phyloP scores from a whole-genome alignment of 2,329 filamentous ascomycete species.

The Pseudocercospora crystallina region DNA sequence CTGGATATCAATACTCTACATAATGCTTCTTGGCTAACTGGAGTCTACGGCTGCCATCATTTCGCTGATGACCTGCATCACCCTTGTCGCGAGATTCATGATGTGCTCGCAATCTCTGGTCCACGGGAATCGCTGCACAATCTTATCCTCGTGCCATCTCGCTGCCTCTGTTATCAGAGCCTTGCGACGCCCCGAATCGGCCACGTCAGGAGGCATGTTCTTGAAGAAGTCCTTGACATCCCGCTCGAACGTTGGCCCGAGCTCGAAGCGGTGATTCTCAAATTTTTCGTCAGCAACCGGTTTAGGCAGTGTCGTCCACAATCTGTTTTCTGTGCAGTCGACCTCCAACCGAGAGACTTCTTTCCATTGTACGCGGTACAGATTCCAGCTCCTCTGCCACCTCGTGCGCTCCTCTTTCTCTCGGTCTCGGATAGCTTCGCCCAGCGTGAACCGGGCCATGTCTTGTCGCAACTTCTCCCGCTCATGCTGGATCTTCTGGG shows the following conservation, averaged over 20 bases:
- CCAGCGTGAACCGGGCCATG: too few relatives aligned
- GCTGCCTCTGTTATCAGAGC: conserved; percentile 5
- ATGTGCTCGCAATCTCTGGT: not conserved
- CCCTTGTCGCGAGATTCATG: conserved; percentile 1
- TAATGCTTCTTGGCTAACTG: too few relatives aligned
- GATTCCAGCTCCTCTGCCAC: not conserved
- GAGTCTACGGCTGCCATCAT: conserved; percentile 1
- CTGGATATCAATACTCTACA: too few relatives aligned
- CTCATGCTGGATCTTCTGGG: too few relatives aligned
- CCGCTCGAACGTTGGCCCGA: not conserved
- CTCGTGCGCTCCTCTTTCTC: too few relatives aligned
- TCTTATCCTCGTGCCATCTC: conserved; percentile 6
- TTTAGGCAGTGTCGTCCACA: not conserved
- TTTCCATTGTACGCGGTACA: conserved; percentile 6
- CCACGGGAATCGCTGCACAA: conserved; percentile 1
- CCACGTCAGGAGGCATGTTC: conserved; percentile 4
- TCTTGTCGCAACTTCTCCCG: too few relatives aligned
- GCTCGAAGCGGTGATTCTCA: not conserved
- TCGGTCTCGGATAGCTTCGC: too few relatives aligned
- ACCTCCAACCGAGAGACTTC: not conserved
- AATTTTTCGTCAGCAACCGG: conserved; percentile 2
- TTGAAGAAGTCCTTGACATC: conserved; percentile 7
- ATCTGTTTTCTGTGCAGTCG: not conserved
- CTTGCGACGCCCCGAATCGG: not conserved
- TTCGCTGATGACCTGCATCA: conserved; percentile 8